phyloP scores from a whole-genome alignment of 257 asterid species.

The Forsythia viridissima region DNA sequence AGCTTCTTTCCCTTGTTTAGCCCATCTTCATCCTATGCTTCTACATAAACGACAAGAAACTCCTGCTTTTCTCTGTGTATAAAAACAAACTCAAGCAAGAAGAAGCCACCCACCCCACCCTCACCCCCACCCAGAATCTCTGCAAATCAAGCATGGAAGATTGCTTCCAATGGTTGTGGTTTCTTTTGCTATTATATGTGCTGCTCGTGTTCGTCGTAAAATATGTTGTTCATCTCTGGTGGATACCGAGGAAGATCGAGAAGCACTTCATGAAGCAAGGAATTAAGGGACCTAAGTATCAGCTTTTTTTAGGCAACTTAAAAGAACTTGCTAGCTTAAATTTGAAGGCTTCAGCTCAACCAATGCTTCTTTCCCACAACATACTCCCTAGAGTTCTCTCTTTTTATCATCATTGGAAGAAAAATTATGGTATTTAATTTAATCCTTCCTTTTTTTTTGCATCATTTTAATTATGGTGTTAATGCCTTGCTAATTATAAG shows the following conservation, averaged over 20 bases:
- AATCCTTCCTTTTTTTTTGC: neutral
- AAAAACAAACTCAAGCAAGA: conserved; percentile 55
- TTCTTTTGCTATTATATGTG: conserved; percentile 46
- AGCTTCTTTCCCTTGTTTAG: conserved; percentile 4
- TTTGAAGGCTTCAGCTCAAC: conserved; percentile 54
- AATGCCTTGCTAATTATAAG: too few species aligned
- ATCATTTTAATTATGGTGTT: too few species aligned
- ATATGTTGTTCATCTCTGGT: conserved; percentile 56
- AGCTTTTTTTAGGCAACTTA: conserved; percentile 72
- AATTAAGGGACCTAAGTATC: conserved; percentile 74
- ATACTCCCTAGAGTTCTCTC: conserved; percentile 89
- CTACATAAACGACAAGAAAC: conserved; percentile 57
- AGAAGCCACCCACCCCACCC: conserved; percentile 27
- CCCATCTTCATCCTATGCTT: conserved; percentile 47
- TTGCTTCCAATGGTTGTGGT: conserved; percentile 40
- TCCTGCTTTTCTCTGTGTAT: conserved; percentile 46
- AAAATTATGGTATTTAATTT: conserved; percentile 70
- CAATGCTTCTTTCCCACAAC: conserved; percentile 76
- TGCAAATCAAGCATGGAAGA: conserved; percentile 37
- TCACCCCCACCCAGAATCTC: neutral
- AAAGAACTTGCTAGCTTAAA: conserved; percentile 69
- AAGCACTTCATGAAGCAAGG: conserved; percentile 69
- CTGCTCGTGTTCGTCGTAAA: conserved; percentile 35
- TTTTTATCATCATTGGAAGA: conserved; percentile 94
- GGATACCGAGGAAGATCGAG: conserved; percentile 68